Evolutionary conservation across 257 asterid species (phyloP).

Genomic region (Plantago major): DNA sequence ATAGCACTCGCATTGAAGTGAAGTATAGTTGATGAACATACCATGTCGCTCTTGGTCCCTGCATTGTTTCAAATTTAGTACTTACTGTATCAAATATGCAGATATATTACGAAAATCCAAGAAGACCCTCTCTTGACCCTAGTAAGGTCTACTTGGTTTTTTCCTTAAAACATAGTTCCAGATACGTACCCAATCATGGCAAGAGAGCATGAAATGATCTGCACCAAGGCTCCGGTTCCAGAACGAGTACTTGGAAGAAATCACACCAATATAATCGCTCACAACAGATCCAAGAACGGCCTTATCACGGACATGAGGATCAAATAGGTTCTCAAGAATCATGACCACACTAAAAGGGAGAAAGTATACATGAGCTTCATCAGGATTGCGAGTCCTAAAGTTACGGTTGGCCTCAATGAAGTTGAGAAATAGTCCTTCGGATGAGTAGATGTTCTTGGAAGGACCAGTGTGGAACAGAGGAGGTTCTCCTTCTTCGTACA

Average conservation of each 20-base stretch:
- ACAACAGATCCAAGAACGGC: too few species aligned
- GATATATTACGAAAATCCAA: too few species aligned
- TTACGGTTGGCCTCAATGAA: constrained; percentile 32
- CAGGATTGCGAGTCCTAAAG: constrained; percentile 40
- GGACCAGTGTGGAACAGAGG: constrained; percentile 65
- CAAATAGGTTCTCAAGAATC: too few species aligned
- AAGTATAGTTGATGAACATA: constrained; percentile 51
- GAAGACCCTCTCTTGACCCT: too few species aligned
- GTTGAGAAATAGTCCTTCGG: constrained; percentile 56
- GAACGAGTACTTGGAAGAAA: too few species aligned
- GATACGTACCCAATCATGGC: constrained; percentile 64
- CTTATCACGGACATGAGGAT: too few species aligned
- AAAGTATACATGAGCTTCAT: constrained; percentile 56
- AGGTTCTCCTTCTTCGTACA: constrained; percentile 64
- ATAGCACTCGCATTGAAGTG: constrained; percentile 59
- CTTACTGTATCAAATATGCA: too few species aligned
- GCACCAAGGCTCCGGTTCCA: constrained; percentile 62
- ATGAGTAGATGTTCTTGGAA: constrained; percentile 45
- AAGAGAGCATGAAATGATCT: constrained; percentile 70
- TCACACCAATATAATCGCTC: too few species aligned
- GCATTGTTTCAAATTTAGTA: neutral
- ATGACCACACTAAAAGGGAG: constrained; percentile 79
- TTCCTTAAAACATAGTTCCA: too few species aligned
- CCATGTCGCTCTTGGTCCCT: constrained; percentile 84
- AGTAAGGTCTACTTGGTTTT: too few species aligned